Conservation (phyloP, 345 rosid species). For the Salix viminalis region DNA sequence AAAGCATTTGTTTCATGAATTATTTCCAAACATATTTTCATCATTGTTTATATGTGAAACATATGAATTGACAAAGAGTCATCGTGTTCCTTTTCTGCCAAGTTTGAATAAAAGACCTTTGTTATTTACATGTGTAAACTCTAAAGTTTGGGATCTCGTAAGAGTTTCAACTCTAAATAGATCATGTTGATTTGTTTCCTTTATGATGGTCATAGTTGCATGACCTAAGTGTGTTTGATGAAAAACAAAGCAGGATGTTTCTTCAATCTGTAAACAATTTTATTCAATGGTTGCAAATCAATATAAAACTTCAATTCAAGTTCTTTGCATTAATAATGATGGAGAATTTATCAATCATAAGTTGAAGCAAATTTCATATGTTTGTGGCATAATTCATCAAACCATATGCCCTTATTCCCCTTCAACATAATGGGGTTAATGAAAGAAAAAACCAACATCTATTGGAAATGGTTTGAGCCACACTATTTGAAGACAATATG, state of each 20-base stretch:
- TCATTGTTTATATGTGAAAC: not conserved
- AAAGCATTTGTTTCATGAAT: not conserved
- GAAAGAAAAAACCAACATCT: not conserved
- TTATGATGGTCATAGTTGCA: not conserved
- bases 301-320: not conserved
- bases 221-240: not conserved
- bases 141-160: not conserved
- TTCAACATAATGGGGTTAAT: not conserved
- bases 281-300: not conserved
- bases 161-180: conserved; percentile 4
- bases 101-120: not conserved
- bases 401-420: not conserved
- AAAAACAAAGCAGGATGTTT: not conserved
- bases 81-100: not conserved
- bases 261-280: not conserved
- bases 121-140: not conserved
- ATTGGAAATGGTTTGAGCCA: not conserved
- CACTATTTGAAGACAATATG: not conserved
- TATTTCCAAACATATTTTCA: not conserved
- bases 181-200: not conserved
- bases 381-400: not conserved
- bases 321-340: not conserved
- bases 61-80: not conserved
- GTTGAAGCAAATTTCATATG: not conserved
- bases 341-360: not conserved